Percentiles rank a stretch among this genome's conserved stretches.
Conservation (phyloP, 768 basidiomycete genomes). For the Saitozyma sp. region DNA sequence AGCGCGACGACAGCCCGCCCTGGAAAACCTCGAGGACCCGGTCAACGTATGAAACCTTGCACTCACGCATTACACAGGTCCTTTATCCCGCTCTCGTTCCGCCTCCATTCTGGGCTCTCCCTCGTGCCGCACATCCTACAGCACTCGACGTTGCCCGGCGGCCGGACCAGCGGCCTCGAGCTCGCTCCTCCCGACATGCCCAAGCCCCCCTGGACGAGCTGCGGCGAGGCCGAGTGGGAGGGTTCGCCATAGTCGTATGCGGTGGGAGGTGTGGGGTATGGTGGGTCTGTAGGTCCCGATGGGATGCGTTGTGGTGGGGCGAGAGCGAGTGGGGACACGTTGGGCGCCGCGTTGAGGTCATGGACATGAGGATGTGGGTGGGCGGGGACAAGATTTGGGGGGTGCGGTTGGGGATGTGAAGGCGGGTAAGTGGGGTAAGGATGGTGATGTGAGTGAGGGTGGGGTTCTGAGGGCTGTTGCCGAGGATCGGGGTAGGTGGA, state of each 20-base stretch:
- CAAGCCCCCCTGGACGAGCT: no score
- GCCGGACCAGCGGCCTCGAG: slow-evolving; percentile 39
- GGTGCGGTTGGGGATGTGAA: slow-evolving; percentile 5
- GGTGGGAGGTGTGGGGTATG: neutral
- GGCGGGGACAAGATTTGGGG: no score
- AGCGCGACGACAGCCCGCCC: neutral
- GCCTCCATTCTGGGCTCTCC: slow-evolving; percentile 49
- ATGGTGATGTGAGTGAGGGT: slow-evolving; percentile 1
- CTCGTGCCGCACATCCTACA: slow-evolving; percentile 44
- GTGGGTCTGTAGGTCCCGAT: neutral
- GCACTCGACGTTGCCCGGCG: slow-evolving; percentile 43
- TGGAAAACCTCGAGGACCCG: no score
- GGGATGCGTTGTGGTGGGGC: no score
- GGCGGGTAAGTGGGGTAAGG: neutral
- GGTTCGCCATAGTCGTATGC: slow-evolving; percentile 3
- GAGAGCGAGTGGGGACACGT: no score
- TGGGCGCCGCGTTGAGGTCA: no score
- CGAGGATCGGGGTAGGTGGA: neutral
- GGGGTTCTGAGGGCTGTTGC: neutral
- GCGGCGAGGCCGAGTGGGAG: no score
- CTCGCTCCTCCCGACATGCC: no score
- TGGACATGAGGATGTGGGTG: no score
- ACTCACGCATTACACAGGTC: slow-evolving; percentile 53
- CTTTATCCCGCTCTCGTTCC: slow-evolving; percentile 48
- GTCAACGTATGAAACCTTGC: no score